Percentiles rank a stretch among this genome's conserved stretches.
Evolutionary conservation across 805 yeast species (phyloP).

Genomic region (Candida palmyrensis): DNA sequence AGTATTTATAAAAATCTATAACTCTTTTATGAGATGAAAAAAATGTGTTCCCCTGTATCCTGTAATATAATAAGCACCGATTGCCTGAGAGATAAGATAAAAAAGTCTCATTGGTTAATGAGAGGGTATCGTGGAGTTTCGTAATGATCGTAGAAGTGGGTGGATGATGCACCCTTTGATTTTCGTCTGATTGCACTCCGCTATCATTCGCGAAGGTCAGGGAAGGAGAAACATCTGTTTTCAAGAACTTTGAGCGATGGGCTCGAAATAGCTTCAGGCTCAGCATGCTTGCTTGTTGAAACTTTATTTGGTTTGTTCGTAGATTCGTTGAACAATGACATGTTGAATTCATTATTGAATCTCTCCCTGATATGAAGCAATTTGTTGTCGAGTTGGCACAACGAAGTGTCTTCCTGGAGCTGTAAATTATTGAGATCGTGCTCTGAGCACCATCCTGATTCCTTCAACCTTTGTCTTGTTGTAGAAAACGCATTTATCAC

Average conservation of each 20-base stretch:
- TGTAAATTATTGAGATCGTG: conserved; percentile 36
- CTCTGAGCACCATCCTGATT: conserved; percentile 39
- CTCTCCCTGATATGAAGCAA: conserved; percentile 32
- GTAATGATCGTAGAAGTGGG: too few relatives aligned
- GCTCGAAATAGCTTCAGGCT: conserved; percentile 5
- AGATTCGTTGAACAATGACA: conserved; percentile 15
- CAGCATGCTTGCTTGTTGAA: too few relatives aligned
- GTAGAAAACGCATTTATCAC: conserved; percentile 28
- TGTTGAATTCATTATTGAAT: conserved; percentile 23
- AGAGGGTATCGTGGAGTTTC: too few relatives aligned
- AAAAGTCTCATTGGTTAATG: not conserved
- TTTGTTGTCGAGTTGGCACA: conserved; percentile 34
- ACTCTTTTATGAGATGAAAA: too few relatives aligned
- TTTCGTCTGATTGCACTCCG: not conserved
- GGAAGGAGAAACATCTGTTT: conserved; percentile 22
- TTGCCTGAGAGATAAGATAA: too few relatives aligned
- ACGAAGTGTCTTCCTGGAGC: conserved; percentile 32
- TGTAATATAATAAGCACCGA: too few relatives aligned
- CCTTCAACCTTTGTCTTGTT: conserved; percentile 25
- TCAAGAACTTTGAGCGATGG: conserved; percentile 24
- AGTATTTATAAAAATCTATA: too few relatives aligned
- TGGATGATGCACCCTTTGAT: too few relatives aligned
- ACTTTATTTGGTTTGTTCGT: too few relatives aligned
- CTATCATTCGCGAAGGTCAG: conserved; percentile 9
- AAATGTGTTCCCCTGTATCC: too few relatives aligned